Base-by-base conservation (phyloP, 768 basidiomycete species). In the Boletus reticuloceps region DNA sequence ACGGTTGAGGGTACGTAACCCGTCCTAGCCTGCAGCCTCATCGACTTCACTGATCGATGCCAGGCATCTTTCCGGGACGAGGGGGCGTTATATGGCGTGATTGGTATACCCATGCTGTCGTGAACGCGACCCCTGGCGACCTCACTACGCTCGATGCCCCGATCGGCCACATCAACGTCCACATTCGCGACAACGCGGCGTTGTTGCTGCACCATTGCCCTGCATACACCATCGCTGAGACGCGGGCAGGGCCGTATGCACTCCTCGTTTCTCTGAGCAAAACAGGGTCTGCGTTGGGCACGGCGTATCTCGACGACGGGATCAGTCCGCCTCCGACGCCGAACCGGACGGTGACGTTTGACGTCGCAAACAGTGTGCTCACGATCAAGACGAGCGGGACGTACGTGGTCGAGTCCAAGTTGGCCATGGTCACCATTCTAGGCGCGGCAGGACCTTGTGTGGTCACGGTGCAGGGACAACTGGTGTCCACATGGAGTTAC, bases 101-200 rank as follows among this genome's bases (percentile, higher is more conserved):
- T 66, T 88, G 85, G 85, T 88, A 83, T 67, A 86, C 84, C 0
- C 84, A 88, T 60, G 77, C 79, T 12, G 75, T 74, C 41, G 77
- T 84, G 19, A 69, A 84, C 25, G 69, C 75, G 16, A 66, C 70
- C 1, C 38, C 69, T 2, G 77, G 78, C 32, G 66, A 62, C 25
- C 74, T 75, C 52, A 79, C 77, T 1, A 82, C 81, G 6, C 74
- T 90, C 43, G 63, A 72, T n/a, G 86, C 86, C 2, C 88, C 88
- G 4, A 80, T 91, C 3, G 78, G 83, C 7, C 84, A 88, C 63
- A 89, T 91, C 67, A 84, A 85, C 58, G 83, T 89, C 16, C 86
- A 89, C 64, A 68, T 91, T 52, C 81, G 88, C 14, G 82, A 83
- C 57, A 82, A 84, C 19, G 75, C 84, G 19, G 82, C 80, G 12